Evolutionary conservation across 768 basidiomycete genomes (phyloP), one percentile per base, ranked within the genome.

Genomic region (Royoungia palumana): DNA sequence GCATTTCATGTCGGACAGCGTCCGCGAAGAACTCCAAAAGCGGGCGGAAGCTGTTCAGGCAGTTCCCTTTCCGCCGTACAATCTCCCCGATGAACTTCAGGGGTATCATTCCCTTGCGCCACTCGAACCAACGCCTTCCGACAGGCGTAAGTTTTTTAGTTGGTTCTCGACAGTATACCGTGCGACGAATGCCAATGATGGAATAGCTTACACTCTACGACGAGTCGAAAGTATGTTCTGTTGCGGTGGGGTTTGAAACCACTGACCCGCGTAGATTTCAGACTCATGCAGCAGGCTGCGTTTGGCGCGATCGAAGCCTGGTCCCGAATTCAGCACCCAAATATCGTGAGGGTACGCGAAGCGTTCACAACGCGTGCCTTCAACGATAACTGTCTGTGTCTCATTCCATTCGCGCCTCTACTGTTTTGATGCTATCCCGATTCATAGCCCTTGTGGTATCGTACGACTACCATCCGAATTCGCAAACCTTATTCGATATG

Each of bases 281-380:
- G 93, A 22, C 71, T 98, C 44, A 79, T 75, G 59, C 82, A 89
- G 55, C 89, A 91, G 60, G 72, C 76, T 19, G 94, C 95, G 1
- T 94, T 99, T 59, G 71, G 70, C 12, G 70, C 82, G 9, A 85
- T 97, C 39, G 94, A 96, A 55, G 72, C 81, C 14, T 99, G 96
- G 96, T 81, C 83, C 1, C 75, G 79, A 37, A 74, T 98, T 47
- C 78, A 74, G 16, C 95, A 98, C 70, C 94, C 96, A 1, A 85
- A 80, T 54, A 85, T 99, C 51, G 82, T 95, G 14, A 68, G 80
- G 9, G 72, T 98, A 19, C 78, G 81, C 41, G 96, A 98, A 65
- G 96, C 95, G 0, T 97, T 99, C 72, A 98, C 96, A 0, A 95
- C 95, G 0, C 79, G 85, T 24, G 82, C 89, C 1, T 99, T 99